Evolutionary conservation across 257 asterid species (phyloP).

Genomic region (Solanum habrochaites): DNA sequence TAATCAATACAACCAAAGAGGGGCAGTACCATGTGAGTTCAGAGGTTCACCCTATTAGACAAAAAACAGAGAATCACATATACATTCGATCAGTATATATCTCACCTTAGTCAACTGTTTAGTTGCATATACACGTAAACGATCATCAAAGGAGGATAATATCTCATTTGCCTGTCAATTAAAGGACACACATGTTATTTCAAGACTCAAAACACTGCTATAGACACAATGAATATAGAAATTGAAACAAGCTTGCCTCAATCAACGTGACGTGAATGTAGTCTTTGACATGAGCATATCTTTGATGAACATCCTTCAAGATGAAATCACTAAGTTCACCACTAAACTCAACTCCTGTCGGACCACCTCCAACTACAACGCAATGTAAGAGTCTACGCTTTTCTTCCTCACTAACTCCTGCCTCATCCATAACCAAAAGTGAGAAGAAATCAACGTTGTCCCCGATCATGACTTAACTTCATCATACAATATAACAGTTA

Average conservation of each 20-base stretch:
- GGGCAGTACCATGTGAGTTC: background rate
- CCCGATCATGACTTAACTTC: background rate
- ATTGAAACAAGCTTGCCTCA: conserved; percentile 35
- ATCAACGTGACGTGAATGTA: conserved; percentile 81
- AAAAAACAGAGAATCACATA: background rate
- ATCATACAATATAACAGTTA: background rate
- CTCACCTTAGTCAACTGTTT: conserved; percentile 86
- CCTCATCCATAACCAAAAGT: background rate
- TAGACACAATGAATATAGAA: background rate
- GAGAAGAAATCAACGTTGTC: background rate
- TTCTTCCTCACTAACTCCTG: conserved; percentile 82
- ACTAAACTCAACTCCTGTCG: conserved; percentile 97
- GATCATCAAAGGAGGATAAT: conserved; percentile 87
- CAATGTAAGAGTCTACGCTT: conserved; percentile 84
- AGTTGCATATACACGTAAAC: conserved; percentile 74
- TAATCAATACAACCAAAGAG: conserved; percentile 3
- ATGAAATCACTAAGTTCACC: conserved; percentile 98
- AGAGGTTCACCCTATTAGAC: background rate
- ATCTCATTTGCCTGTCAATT: conserved; percentile 84
- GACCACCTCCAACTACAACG: conserved; percentile 98
- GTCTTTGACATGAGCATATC: conserved; percentile 89
- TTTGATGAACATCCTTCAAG: conserved; percentile 69
- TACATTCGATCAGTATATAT: background rate
- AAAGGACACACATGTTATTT: background rate
- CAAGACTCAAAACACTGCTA: background rate